These are phyloP conservation scores for Gymnopus androsaceus DNA, from an alignment of 1,284 basidiomycete genomes.

Conservation along the genomic window DNA sequence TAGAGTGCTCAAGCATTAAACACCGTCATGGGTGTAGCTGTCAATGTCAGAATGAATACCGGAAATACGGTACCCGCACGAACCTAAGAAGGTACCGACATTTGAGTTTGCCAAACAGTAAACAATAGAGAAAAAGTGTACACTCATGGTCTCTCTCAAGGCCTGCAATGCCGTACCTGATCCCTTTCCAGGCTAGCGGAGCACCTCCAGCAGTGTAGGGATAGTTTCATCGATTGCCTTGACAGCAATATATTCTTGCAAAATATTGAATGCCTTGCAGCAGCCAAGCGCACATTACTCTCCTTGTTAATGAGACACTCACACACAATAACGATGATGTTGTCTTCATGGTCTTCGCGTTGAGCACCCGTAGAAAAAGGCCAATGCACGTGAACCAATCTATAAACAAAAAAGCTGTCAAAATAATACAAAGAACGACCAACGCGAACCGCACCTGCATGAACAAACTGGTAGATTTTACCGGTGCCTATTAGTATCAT, in stretches of 20 bases:
- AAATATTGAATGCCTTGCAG: conserved; percentile 92
- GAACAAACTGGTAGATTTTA: no score
- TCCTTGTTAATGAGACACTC: conserved; percentile 88
- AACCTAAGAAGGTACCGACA: conserved; percentile 56
- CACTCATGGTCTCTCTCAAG: conserved; percentile 91
- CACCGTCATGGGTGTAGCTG: conserved; percentile 86
- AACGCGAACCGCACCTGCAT: no score
- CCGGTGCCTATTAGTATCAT: no score
- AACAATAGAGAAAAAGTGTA: conserved; percentile 30
- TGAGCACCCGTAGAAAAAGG: conserved; percentile 85
- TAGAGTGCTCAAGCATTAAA: conserved; percentile 95
- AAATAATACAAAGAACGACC: no score
- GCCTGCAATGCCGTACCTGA: conserved; percentile 96
- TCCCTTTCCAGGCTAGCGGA: conserved; percentile 86
- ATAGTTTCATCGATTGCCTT: conserved; percentile 97
- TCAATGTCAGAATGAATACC: conserved; percentile 93
- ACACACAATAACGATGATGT: conserved; percentile 86
- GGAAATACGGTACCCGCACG: conserved; percentile 96
- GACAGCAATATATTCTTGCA: conserved; percentile 88
- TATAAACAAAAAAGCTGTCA: no score
- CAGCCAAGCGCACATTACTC: conserved; percentile 85
- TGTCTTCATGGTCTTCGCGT: conserved; percentile 88
- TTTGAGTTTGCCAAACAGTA: background rate
- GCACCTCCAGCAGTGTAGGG: conserved; percentile 90
- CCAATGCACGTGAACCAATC: no score